Evolutionary conservation across 179 eudicot genomes (phyloP).

Genomic region (Spergularia azorica): DNA sequence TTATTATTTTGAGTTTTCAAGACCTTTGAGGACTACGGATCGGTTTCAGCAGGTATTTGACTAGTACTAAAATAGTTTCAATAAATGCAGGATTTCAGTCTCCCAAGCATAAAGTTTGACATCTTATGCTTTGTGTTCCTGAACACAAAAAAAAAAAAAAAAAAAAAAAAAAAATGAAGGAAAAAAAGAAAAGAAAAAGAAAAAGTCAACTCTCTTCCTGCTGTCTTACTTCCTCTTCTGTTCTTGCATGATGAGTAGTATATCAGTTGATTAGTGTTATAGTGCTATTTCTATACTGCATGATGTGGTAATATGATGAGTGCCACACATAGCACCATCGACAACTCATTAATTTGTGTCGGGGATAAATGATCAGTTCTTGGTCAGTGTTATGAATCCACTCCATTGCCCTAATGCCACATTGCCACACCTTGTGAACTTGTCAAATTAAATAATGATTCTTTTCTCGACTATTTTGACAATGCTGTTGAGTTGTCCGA

Average conservation of each 20-base stretch:
- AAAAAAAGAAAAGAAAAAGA: too few species aligned
- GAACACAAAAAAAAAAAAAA: background rate
- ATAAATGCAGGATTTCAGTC: background rate
- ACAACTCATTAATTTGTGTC: background rate
- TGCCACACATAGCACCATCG: background rate
- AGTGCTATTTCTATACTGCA: background rate
- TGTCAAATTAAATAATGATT: background rate
- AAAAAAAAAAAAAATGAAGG: background rate
- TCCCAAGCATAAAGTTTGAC: background rate
- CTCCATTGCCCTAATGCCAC: background rate
- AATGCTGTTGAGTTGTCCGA: too few species aligned
- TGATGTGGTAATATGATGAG: background rate
- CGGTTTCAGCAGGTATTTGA: conserved; percentile 79
- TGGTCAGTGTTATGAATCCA: background rate
- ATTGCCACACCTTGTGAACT: background rate
- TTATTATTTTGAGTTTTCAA: conserved; percentile 81
- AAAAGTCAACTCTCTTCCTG: background rate
- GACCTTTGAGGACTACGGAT: conserved; percentile 92
- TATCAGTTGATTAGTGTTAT: background rate
- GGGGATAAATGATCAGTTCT: background rate
- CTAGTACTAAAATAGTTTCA: background rate
- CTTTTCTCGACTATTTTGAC: too few species aligned
- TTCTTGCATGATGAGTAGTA: background rate
- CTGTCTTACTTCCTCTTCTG: background rate
- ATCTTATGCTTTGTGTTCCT: background rate